Base-by-base conservation (phyloP, 441 rosid species). In the Erodium trifolium region DNA sequence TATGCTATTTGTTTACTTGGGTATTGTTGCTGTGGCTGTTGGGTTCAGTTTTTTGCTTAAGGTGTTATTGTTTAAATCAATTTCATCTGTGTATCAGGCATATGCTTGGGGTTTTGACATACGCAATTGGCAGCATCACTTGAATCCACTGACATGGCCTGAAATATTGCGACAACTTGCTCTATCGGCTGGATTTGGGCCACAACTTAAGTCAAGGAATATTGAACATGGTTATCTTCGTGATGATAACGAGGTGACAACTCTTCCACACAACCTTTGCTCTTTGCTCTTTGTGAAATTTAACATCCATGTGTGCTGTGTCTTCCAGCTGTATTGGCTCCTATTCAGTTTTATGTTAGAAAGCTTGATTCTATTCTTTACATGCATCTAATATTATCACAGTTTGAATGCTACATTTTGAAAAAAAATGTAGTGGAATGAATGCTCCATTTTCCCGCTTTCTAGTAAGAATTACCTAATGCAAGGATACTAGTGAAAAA, bases 21-120 rank as follows among this genome's bases (percentile, higher is more conserved):
- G 71, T 35, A 35, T 23, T 75, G 43, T 23, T 29, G 51, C 41
- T 9, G 65, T 29, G 71, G 16, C 34, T 71, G 39, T 68, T 68
- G 27, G 39, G 2, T 57, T 63, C n/a, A 51, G 18, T 17, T 47
- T 63, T 69, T 10, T 13, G 41, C 17, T 39, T 14, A 65, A 64
- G 23, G 17, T 23, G 57, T 29, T 16, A n/a, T 47, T 35, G 17
- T 67, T 70, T 62, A 6, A n/a, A 11, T 69, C 71, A 67, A 71
- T 75, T 69, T 49, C 63, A 72, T 13, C 63, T 37, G 17, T 70
- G 57, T 72, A 39, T 70, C 74, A 89, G 94, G 97, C 94, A 49
- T 92, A 85, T 73, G 82, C 88, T 43, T 92, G 97, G 97, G 96
- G 97, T 10, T 92, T 89, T 79, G 91, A 88, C 77, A 83, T 89